phyloP scores from a whole-genome alignment of 2,329 filamentous ascomycete species.

The Botrytis deweyae region DNA sequence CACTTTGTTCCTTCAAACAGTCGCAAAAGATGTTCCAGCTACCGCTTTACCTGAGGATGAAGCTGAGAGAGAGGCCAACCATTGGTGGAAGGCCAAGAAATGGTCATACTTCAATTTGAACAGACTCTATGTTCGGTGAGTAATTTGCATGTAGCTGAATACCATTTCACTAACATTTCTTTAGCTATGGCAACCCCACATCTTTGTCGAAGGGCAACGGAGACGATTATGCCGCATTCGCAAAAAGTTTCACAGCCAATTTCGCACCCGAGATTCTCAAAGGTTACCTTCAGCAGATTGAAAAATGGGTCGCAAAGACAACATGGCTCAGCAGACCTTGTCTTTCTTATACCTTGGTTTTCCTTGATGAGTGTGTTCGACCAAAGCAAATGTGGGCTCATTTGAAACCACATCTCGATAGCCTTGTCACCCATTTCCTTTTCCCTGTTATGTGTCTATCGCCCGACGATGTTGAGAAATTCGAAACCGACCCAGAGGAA shows the following conservation, averaged over 20 bases:
- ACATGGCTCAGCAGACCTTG: conserved; percentile 94
- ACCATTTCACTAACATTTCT: conserved; percentile 23
- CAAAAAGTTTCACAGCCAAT: conserved; percentile 85
- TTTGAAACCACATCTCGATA: conserved; percentile 89
- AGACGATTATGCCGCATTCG: conserved; percentile 76
- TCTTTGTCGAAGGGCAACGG: conserved; percentile 71
- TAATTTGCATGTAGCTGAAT: conserved; percentile 32
- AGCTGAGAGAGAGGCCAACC: conserved; percentile 85
- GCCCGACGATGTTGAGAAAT: conserved; percentile 89
- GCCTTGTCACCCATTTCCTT: conserved; percentile 88
- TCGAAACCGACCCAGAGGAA: conserved; percentile 91
- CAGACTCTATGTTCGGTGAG: conserved; percentile 83
- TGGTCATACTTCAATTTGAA: conserved; percentile 99
- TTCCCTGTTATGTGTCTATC: conserved; percentile 94
- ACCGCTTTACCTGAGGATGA: conserved; percentile 75
- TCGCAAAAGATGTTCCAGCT: conserved; percentile 79
- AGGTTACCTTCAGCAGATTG: conserved; percentile 89
- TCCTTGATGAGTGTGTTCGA: conserved; percentile 94
- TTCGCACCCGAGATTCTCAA: conserved; percentile 97
- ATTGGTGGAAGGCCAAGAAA: conserved; percentile 99
- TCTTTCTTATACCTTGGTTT: conserved; percentile 89
- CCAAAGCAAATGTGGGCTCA: conserved; percentile 97
- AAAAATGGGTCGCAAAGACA: conserved; percentile 95
- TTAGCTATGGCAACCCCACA: conserved; percentile 84
- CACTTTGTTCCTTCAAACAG: conserved; percentile 86